These are phyloP conservation scores for Trifolium dubium DNA, from an alignment of 306 rosid genomes.

Conservation along the genomic window DNA sequence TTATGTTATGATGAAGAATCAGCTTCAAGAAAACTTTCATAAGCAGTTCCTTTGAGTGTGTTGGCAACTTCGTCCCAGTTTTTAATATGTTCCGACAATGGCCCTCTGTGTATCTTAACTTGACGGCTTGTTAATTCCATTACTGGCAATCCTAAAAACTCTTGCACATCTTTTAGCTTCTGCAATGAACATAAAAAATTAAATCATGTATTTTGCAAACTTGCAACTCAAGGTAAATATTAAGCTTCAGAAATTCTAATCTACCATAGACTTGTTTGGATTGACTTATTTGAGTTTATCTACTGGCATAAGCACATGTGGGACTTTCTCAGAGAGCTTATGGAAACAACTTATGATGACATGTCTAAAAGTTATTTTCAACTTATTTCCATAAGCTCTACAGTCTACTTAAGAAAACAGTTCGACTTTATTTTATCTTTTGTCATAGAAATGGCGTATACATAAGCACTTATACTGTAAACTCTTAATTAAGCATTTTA, in stretches of 20 bases:
- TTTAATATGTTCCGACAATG: slow-evolving; percentile 60
- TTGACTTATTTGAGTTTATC: background rate
- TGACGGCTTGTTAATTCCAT: slow-evolving; percentile 77
- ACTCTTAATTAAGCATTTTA: background rate
- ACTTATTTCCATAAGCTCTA: background rate
- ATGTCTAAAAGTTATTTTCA: background rate
- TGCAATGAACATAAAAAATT: slow-evolving; percentile 43
- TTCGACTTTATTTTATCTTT: background rate
- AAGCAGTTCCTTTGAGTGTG: slow-evolving; percentile 67
- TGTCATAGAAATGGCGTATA: background rate
- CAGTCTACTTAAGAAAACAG: background rate
- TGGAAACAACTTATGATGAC: background rate
- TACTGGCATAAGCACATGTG: background rate
- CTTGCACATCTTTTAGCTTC: slow-evolving; percentile 74
- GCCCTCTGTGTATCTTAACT: slow-evolving; percentile 78
- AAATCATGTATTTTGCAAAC: background rate
- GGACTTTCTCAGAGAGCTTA: background rate
- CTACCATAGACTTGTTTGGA: background rate
- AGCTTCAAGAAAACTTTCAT: slow-evolving; percentile 64
- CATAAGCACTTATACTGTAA: background rate
- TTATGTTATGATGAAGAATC: slow-evolving; percentile 55
- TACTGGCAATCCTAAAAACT: slow-evolving; percentile 68
- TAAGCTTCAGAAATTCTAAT: too few relatives aligned
- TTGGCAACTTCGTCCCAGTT: slow-evolving; percentile 80
- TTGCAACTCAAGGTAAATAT: background rate